Base-by-base conservation (phyloP, 2,329 filamentous ascomycete species). In the Macrophomina tecta region DNA sequence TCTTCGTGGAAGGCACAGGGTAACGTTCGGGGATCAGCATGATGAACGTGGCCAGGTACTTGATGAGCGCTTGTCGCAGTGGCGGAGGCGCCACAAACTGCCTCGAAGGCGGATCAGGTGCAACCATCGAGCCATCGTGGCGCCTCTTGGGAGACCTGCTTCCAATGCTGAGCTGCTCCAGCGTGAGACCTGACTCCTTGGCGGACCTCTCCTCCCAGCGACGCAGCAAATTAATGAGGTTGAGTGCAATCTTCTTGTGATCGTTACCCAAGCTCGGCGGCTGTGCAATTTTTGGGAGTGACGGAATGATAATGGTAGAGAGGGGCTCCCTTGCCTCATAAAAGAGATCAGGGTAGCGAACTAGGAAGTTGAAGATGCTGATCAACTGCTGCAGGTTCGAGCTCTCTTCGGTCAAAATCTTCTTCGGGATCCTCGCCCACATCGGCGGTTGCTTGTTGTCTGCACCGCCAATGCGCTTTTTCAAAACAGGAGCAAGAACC, bases 341-440 rank as follows among this genome's bases (percentile, higher is more conserved):
- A 81, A 99, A 99, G 4, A 99, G 83, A 73, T 95, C 90, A 0
- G 94, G 91, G 76, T 99, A 94, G 66, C 92, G 89, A 42, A 97
- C 94, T 40, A 99, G 84, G 80, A 99, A 99, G 74, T 97, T 91
- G 82, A 97, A 98, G 72, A 99, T 98, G 81, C 91, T 95, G 64
- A 93, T 97, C 81, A 98, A 91, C 80, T 98, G 95, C 78, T 97
- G 94, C 55, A 94, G 86, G 73, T 99, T 99, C 69, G 95, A 92
- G 32, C 92, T 94, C 78, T 99, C 95, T 76, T 99, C 96, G 3
- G 93, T 90, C 28, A 99, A 82, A 34, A 99, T 97, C 64, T 94
- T 92, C 49, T 94, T 89, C 36, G 95, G 94, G 70, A 94, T 92
- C 70, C 93, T 89, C 7, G 94, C 92, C 95, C 94, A 99, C 11